Conservation (phyloP, 257 asterid species). For the Solanum chiquidenum region DNA sequence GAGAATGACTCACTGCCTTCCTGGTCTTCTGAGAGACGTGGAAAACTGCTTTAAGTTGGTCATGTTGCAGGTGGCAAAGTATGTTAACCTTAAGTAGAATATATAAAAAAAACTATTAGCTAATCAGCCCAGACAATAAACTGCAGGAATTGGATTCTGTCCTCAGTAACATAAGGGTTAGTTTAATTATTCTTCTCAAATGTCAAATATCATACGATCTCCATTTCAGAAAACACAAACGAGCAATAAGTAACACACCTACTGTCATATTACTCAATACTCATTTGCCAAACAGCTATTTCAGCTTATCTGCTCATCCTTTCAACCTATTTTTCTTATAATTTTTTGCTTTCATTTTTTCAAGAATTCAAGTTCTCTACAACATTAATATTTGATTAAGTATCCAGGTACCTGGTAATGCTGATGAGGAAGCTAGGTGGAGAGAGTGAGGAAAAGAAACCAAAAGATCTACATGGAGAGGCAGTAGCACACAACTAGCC, state of each 20-base stretch:
- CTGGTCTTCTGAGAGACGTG: slow-evolving; percentile 86
- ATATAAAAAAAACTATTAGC: background rate
- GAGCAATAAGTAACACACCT: background rate
- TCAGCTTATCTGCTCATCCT: background rate
- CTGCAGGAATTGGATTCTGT: background rate
- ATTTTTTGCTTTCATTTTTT: background rate
- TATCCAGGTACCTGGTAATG: background rate
- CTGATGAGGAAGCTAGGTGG: background rate
- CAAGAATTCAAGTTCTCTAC: background rate
- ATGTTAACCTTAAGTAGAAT: slow-evolving; percentile 51
- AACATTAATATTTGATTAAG: background rate
- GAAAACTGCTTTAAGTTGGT: slow-evolving; percentile 83
- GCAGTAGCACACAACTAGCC: background rate
- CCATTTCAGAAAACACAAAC: background rate
- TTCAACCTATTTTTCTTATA: background rate
- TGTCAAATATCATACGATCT: background rate
- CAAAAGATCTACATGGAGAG: background rate
- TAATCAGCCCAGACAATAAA: background rate
- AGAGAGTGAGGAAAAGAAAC: background rate
- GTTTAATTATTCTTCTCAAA: background rate
- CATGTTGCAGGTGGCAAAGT: slow-evolving; percentile 91
- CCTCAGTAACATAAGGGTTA: background rate
- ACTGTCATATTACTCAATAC: background rate
- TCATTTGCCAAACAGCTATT: background rate
- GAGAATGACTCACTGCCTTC: slow-evolving; percentile 65